These are phyloP conservation scores for Globisporangium nagaii DNA, from an alignment of 352 stramenopile species.

Conservation along the genomic window DNA sequence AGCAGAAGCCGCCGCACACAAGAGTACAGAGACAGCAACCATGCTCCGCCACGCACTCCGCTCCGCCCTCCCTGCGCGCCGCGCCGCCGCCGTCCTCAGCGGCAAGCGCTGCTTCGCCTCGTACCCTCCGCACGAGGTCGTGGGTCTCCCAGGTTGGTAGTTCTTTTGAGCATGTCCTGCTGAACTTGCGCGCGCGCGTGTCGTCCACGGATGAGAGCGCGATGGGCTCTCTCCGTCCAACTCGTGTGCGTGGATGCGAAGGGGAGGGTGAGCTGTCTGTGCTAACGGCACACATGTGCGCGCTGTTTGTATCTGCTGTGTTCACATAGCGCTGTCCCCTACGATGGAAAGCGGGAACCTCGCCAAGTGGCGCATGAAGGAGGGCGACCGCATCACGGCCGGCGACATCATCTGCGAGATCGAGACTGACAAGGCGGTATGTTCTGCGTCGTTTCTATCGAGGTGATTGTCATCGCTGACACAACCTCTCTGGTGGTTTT, in stretches of 20 bases:
- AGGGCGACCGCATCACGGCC: constrained; percentile 90
- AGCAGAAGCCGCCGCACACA: neutral
- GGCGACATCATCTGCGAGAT: constrained; percentile 96
- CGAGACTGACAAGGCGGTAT: constrained; percentile 97
- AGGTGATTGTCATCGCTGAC: neutral
- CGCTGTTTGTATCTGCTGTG: too few relatives aligned
- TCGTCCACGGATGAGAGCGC: too few relatives aligned
- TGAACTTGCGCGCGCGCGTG: too few relatives aligned
- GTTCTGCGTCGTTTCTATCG: neutral
- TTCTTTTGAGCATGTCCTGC: neutral
- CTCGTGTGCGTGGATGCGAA: neutral
- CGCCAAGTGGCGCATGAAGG: constrained; percentile 92
- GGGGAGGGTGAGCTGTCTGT: too few relatives aligned
- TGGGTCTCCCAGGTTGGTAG: constrained; percentile 64
- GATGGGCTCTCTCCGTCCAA: neutral
- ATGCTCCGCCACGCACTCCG: constrained; percentile 68
- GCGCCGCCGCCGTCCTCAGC: constrained; percentile 20
- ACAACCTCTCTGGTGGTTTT: too few relatives aligned
- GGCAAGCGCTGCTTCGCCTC: constrained; percentile 51
- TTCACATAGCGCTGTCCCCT: constrained; percentile 85
- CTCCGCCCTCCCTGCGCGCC: constrained; percentile 34
- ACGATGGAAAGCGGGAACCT: constrained; percentile 98
- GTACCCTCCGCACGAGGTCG: constrained; percentile 72
- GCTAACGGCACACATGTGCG: too few relatives aligned
- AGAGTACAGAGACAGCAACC: neutral